Base-by-base conservation (phyloP, 345 rosid genomes). In the Syzygium oleosum region DNA sequence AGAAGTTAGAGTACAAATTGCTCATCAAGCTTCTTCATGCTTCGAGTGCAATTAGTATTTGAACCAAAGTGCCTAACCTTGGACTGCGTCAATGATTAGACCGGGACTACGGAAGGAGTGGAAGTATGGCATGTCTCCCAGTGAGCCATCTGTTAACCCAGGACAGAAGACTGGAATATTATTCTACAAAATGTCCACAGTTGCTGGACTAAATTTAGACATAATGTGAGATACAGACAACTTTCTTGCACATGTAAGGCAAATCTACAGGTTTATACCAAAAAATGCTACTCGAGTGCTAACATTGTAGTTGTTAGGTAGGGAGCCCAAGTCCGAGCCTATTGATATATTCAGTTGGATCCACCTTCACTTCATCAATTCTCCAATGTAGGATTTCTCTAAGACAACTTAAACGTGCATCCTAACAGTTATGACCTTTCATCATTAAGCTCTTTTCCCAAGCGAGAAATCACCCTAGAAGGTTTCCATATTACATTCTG, bases 51-150 rank as follows among this genome's bases (percentile, higher is more conserved):
- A 53, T 65, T 46, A 29, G 41, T 51, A 53, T 52, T 29, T 34
- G 51, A 52, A 85, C 59, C 27, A 58, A 79, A 53, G 88, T 83
- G 85, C 84, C 88, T 38, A 77, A 95, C 98, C 99, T 95, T 95
- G 97, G 53, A 95, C 94, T 52, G 95, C 85, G 77, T 96, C 98
- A 15, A 96, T 86, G 56, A 93, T 79, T 51, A 95, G 91, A 88
- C 97, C 95, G 12, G 96, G 91, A 88, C 88, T 91, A 61, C 91
- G 93, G 49, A 94, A 94, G 41, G 98, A 96, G 91, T 98, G 99
- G 86, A 96, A 96, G 90, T 96, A 96, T 88, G 96, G 68, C 99
- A 95, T 96, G 94, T 96, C 98, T 55, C 99, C 99, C 38, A 98
- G 87, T 41, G 99, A 96, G 88, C 99, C 99, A 93, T 98, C 99